Evolutionary conservation across 2,329 filamentous ascomycete genomes (phyloP).

Genomic region (Alternaria arborescens): DNA sequence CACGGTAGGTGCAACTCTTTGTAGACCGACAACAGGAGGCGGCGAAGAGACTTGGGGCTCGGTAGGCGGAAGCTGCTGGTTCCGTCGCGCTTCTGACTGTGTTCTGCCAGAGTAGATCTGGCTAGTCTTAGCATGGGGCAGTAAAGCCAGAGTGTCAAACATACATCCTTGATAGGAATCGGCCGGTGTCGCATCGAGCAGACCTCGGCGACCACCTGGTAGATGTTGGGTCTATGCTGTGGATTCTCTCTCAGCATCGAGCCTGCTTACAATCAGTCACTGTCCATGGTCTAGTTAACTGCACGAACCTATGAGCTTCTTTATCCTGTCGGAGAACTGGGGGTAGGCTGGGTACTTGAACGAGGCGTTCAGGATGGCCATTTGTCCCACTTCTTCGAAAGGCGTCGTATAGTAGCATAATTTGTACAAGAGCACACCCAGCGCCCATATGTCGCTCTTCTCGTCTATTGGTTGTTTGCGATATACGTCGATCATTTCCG

Average conservation of each 20-base stretch:
- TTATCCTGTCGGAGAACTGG: slow-evolving; percentile 86
- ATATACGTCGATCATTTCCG: slow-evolving; percentile 99
- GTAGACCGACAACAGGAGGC: slow-evolving; percentile 76
- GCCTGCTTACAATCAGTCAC: slow-evolving; percentile 60
- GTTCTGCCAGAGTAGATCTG: slow-evolving; percentile 64
- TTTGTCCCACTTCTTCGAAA: slow-evolving; percentile 96
- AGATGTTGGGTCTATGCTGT: slow-evolving; percentile 85
- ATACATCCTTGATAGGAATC: slow-evolving; percentile 87
- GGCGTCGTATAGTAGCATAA: slow-evolving; percentile 99
- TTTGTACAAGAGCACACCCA: slow-evolving; percentile 96
- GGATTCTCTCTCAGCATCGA: slow-evolving; percentile 91
- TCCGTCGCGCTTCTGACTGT: slow-evolving; percentile 69
- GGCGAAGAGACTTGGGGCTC: slow-evolving; percentile 61
- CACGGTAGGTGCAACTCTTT: slow-evolving; percentile 78
- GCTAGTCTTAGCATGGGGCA: slow-evolving; percentile 30
- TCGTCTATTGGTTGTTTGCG: slow-evolving; percentile 96
- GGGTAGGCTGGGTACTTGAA: slow-evolving; percentile 92
- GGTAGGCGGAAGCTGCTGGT: slow-evolving; percentile 66
- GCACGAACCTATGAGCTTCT: slow-evolving; percentile 82
- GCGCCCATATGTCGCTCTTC: slow-evolving; percentile 98
- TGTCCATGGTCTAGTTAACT: not conserved
- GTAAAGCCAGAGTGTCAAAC: slow-evolving; percentile 3
- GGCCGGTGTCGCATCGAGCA: slow-evolving; percentile 89
- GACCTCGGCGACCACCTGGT: slow-evolving; percentile 86
- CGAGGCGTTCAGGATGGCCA: slow-evolving; percentile 94